Evolutionary conservation across 2,329 filamentous ascomycete genomes (phyloP), one percentile per base, ranked within the genome.

Genomic region (Chaetomium sp.): DNA sequence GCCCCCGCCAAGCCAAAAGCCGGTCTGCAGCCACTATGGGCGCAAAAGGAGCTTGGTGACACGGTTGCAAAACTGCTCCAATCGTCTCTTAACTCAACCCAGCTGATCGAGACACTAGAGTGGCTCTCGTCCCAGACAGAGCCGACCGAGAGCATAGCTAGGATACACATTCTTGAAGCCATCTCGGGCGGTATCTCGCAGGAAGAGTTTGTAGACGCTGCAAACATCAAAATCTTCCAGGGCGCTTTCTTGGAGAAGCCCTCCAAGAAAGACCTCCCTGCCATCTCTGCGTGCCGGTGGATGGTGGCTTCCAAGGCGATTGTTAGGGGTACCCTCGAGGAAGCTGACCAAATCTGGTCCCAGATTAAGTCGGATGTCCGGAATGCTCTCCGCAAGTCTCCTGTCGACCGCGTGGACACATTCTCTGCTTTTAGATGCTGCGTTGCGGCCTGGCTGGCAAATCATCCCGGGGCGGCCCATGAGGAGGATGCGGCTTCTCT

Each of bases 61-160:
- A 65, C 70, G 6, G 71, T 77, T 38, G 54, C 69, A 62, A 13
- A 66, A 70, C 54, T 72, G 42, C 69, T 84, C 19, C 79, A 82
- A 63, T 74, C 77, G 13, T 77, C 81, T 3, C 72, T 84, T 56
- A 82, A 79, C 1, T 72, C 76, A 3, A 75, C 77, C n/a, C 81
- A 83, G 63, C 72, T 84, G 7, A 57, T 74, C 2, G 77, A 78
- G 6, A 65, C 83, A 4, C 66, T 85, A 16, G 72, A 76, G n/a
- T 81, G 80, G 80, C 68, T 82, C 0, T 73, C 75, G 13, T 65
- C 68, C 9, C 75, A 80, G 53, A 72, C 73, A 19, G 57, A 56
- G 5, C 69, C 16, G 56, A 73, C 64, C 61, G 75, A 55, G 55
- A 74, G 66, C 5, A 70, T 71, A 3, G 75, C 80, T 0, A 72